These are phyloP conservation scores for Aotearoamyces nothofagi DNA, from an alignment of 2,329 filamentous ascomycete species.

Conservation along the genomic window DNA sequence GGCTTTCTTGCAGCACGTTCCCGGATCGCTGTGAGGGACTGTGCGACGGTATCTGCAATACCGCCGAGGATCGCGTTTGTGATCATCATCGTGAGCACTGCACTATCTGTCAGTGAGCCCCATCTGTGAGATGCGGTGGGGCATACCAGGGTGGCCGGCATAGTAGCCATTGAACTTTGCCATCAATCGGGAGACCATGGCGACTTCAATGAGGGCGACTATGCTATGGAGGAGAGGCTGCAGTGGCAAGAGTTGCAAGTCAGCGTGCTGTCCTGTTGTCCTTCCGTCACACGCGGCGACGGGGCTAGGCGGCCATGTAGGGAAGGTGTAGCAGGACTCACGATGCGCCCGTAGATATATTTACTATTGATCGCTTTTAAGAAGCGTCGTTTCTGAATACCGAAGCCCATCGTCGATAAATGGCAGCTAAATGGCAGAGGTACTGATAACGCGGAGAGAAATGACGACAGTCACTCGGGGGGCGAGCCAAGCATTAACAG, in stretches of 20 bases:
- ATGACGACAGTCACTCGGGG: background rate
- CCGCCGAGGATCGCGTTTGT: constrained; percentile 93
- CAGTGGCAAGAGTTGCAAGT: constrained; percentile 3
- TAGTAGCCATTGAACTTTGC: constrained; percentile 92
- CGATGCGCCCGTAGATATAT: constrained; percentile 59
- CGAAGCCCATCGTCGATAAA: constrained; percentile 41
- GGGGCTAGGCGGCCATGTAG: background rate
- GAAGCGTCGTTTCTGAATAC: constrained; percentile 43
- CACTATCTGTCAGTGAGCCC: constrained; percentile 3
- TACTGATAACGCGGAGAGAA: background rate
- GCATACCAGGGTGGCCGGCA: constrained; percentile 67
- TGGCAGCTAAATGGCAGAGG: too few species aligned
- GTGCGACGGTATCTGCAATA: constrained; percentile 90
- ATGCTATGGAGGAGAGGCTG: constrained; percentile 80
- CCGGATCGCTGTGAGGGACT: constrained; percentile 76
- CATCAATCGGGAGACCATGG: constrained; percentile 64
- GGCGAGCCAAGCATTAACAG: too few species aligned
- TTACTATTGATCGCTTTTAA: constrained; percentile 52
- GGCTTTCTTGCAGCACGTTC: constrained; percentile 49
- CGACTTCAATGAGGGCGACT: constrained; percentile 80
- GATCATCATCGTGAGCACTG: constrained; percentile 96
- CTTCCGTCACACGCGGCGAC: too few species aligned
- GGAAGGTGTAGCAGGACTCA: constrained; percentile 30
- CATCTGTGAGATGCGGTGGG: constrained; percentile 2
- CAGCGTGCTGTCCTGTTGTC: too few species aligned